Conservation (phyloP, 164 flowering plant species). For the Berberis thunbergii region DNA sequence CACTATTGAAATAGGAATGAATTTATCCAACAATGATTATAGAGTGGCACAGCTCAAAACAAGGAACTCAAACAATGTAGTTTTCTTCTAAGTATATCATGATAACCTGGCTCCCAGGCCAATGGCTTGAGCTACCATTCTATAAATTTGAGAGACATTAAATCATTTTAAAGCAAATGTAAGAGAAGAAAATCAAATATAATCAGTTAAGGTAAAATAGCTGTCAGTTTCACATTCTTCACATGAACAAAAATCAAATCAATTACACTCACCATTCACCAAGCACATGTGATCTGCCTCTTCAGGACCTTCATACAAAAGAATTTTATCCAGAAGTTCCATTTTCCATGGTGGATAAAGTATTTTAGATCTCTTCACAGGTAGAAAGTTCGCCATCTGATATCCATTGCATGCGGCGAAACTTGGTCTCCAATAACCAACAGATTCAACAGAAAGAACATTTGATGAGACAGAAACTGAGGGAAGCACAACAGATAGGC, state of each 20-base stretch:
- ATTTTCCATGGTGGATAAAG: slow-evolving; percentile 57
- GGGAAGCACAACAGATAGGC: slow-evolving; percentile 78
- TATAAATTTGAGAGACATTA: not conserved
- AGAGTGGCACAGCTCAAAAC: too few species aligned
- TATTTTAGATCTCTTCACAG: slow-evolving; percentile 14
- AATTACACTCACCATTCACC: slow-evolving; percentile 65
- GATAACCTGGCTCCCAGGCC: too few species aligned
- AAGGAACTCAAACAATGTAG: too few species aligned
- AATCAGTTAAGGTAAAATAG: not conserved
- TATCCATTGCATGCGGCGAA: slow-evolving; percentile 8
- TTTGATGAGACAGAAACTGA: slow-evolving; percentile 48
- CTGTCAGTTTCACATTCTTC: not conserved
- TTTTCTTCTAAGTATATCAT: too few species aligned
- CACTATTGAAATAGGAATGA: too few species aligned
- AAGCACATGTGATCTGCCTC: slow-evolving; percentile 76
- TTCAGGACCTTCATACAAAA: slow-evolving; percentile 72
- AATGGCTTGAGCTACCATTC: not conserved
- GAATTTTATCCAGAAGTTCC: slow-evolving; percentile 72
- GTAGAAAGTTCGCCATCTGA: slow-evolving; percentile 18
- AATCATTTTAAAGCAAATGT: not conserved
- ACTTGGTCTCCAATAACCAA: slow-evolving; percentile 34
- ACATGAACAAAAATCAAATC: not conserved
- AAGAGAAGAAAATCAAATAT: not conserved
- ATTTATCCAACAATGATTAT: too few species aligned
- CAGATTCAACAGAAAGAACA: slow-evolving; percentile 36